phyloP scores from a whole-genome alignment of 106 monocot genomes.

The Cymbidium sinense region DNA sequence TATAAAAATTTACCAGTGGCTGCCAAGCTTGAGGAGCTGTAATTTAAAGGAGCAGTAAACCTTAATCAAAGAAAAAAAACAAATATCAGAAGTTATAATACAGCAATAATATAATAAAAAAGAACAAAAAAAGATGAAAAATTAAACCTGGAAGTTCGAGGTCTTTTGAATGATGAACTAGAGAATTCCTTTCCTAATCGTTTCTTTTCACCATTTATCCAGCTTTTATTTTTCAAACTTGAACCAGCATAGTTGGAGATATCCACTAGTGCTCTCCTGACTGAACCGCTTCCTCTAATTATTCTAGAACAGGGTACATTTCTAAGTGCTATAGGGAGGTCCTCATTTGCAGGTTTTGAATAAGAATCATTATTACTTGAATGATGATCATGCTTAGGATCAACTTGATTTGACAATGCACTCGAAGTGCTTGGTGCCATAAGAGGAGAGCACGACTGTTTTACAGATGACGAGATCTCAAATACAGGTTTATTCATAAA shows the following conservation, averaged over 20 bases:
- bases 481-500: constrained; percentile 6
- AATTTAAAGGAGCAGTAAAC: constrained; percentile 63
- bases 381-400: too few relatives aligned
- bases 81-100: constrained; percentile 8
- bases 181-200: constrained; percentile 32
- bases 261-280: constrained; percentile 30
- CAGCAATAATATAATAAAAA: neutral
- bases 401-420: constrained; percentile 3
- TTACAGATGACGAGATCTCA: neutral
- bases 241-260: constrained; percentile 30
- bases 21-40: constrained; percentile 13
- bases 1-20: constrained; percentile 34
- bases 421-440: neutral
- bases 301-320: constrained; percentile 6
- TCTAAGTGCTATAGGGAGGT: constrained; percentile 2
- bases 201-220: constrained; percentile 32
- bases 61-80: constrained; percentile 29
- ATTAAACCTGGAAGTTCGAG: constrained; percentile 66
- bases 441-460: constrained; percentile 7
- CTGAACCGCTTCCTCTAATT: constrained; percentile 11
- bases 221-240: constrained; percentile 14
- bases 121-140: neutral
- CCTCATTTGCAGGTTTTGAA: constrained; percentile 7
- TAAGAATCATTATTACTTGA: too few relatives aligned
- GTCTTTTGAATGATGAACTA: constrained; percentile 77